A percentile compares a stretch with the other conserved stretches of the same genome.
Conservation (phyloP, 2,329 filamentous ascomycete species). For the Diplodia seriata region DNA sequence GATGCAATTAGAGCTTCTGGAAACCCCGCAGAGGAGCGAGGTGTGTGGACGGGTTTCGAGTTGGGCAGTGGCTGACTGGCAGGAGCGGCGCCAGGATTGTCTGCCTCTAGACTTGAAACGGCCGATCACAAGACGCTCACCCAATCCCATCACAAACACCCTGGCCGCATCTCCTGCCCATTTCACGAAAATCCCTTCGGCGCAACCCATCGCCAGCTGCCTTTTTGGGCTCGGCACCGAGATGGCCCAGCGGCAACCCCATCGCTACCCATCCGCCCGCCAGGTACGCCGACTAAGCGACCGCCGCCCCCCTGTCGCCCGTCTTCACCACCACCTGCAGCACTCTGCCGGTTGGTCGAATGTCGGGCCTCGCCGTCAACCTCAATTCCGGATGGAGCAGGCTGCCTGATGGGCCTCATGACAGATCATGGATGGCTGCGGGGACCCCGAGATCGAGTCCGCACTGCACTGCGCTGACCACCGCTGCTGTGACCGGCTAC, state of each 20-base stretch:
- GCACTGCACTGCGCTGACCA: slow-evolving; percentile 14
- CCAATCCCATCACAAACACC: slow-evolving; percentile 15
- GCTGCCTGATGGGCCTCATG: slow-evolving; percentile 11
- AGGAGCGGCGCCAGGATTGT: slow-evolving; percentile 1
- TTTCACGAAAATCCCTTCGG: slow-evolving; percentile 9
- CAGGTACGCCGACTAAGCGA: neutral
- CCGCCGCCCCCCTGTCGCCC: neutral
- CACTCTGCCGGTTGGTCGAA: slow-evolving; percentile 14
- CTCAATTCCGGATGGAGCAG: neutral
- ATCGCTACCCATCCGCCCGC: neutral
- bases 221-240: slow-evolving; percentile 18
- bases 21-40: slow-evolving; percentile 2
- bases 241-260: slow-evolving; percentile 1
- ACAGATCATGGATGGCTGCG: slow-evolving; percentile 1
- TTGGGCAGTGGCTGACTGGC: neutral
- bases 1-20: slow-evolving; percentile 16
- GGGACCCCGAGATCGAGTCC: neutral
- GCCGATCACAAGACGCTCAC: slow-evolving; percentile 23
- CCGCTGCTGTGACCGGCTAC: neutral
- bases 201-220: slow-evolving; percentile 20
- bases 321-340: neutral
- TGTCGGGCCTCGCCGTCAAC: slow-evolving; percentile 11
- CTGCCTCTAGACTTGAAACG: slow-evolving; percentile 17
- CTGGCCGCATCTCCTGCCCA: slow-evolving; percentile 18
- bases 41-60: no score